These are phyloP conservation scores for Solanum megistacrolobum DNA, from an alignment of 257 asterid genomes.

Conservation along the genomic window DNA sequence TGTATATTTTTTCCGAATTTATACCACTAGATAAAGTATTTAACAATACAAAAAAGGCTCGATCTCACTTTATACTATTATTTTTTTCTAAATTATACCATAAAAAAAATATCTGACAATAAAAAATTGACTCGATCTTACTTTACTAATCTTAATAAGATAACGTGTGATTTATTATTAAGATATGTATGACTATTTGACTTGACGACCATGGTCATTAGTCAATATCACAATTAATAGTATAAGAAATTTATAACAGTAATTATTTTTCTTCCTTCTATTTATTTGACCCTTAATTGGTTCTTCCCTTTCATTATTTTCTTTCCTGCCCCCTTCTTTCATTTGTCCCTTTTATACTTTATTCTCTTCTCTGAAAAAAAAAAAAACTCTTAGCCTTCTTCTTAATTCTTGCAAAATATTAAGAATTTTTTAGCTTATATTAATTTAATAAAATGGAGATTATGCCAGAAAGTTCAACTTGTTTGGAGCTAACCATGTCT, in stretches of 20 bases:
- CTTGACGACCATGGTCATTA: conserved; percentile 21
- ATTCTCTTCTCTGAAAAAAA: conserved; percentile 12
- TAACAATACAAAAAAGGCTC: neutral
- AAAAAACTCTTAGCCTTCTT: neutral
- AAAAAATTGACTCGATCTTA: no score
- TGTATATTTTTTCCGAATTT: neutral
- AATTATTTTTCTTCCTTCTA: neutral
- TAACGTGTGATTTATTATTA: conserved; percentile 23
- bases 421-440: neutral
- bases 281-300: conserved; percentile 25
- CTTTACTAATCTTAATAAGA: neutral
- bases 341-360: conserved; percentile 2
- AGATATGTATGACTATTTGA: conserved; percentile 10
- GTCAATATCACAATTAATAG: conserved; percentile 16
- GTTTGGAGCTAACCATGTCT: conserved; percentile 57
- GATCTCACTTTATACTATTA: no score
- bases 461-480: conserved; percentile 18
- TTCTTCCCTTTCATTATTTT: conserved; percentile 9
- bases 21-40: neutral
- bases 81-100: no score
- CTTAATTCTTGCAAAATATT: neutral
- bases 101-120: no score
- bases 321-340: neutral
- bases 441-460: conserved; percentile 23
- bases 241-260: conserved; percentile 1